Conservation (phyloP, 331 rosid species). For the Arachis monticola region DNA sequence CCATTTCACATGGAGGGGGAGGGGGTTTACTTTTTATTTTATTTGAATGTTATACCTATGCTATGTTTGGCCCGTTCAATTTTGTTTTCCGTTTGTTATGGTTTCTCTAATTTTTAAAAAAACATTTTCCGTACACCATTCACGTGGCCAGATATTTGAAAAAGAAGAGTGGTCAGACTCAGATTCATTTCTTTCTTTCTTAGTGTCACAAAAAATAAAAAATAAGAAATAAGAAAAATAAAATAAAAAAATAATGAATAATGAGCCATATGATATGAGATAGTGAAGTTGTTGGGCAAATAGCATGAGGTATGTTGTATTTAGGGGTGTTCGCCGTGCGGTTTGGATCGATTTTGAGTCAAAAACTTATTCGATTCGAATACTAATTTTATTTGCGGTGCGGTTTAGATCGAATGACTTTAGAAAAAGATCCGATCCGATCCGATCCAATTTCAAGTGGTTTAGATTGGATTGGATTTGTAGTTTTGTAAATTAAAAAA, state of each 20-base stretch:
- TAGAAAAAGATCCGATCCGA: no score
- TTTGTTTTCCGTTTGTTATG: slow-evolving; percentile 23
- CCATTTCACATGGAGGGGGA: slow-evolving; percentile 12
- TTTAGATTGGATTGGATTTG: no score
- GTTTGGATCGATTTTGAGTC: no score
- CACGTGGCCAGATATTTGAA: slow-evolving; percentile 50
- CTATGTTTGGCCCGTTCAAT: neutral
- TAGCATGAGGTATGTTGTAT: neutral
- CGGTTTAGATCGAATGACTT: no score
- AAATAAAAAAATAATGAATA: neutral
- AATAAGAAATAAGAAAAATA: neutral
- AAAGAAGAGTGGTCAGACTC: slow-evolving; percentile 30
- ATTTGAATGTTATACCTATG: neutral
- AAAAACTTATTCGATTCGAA: no score
- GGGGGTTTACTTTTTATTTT: neutral
- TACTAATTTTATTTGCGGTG: no score
- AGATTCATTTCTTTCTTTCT: neutral
- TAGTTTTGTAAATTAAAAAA: no score
- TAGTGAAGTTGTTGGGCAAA: slow-evolving; percentile 24
- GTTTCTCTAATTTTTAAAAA: slow-evolving; percentile 19
- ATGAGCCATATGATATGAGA: neutral
- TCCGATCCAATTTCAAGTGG: no score
- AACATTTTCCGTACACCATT: slow-evolving; percentile 41
- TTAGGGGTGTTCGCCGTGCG: no score
- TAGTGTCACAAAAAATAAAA: neutral